Conservation (phyloP, 164 flowering plant species). For the Vitis rotundifolia region DNA sequence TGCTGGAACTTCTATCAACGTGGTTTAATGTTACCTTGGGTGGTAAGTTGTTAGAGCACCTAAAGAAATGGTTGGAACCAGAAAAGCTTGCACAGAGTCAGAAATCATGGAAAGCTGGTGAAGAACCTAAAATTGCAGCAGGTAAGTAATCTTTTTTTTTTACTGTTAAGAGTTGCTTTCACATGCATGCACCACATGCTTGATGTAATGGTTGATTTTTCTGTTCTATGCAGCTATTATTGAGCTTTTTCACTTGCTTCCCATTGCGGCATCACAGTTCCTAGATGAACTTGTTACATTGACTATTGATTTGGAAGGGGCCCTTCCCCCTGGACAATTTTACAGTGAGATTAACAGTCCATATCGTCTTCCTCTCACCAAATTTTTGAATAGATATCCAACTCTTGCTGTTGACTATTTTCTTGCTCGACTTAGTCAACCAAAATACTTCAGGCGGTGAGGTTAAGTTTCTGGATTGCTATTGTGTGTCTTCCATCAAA, state of each 20-base stretch:
- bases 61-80: conserved; percentile 98
- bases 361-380: conserved; percentile 94
- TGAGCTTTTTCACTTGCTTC: conserved; percentile 98
- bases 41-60: conserved; percentile 90
- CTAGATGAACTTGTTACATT: conserved; percentile 93
- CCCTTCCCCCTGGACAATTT: conserved; percentile 88
- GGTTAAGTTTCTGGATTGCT: conserved; percentile 9
- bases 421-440: conserved; percentile 81
- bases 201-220: conserved; percentile 6
- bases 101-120: conserved; percentile 98
- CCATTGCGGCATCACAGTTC: conserved; percentile 87
- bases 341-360: conserved; percentile 99
- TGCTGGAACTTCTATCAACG: conserved; percentile 90
- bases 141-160: conserved; percentile 42
- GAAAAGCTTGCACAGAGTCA: conserved; percentile 95
- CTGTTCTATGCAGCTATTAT: conserved; percentile 80
- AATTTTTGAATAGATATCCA: conserved; percentile 87
- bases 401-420: conserved; percentile 89
- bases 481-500: background rate
- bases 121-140: conserved; percentile 99
- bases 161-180: background rate
- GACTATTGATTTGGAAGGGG: conserved; percentile 90
- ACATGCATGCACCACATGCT: background rate
- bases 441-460: conserved; percentile 91
- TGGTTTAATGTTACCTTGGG: conserved; percentile 99